Conservation (phyloP, 306 rosid species). For the Fagus crenata region DNA sequence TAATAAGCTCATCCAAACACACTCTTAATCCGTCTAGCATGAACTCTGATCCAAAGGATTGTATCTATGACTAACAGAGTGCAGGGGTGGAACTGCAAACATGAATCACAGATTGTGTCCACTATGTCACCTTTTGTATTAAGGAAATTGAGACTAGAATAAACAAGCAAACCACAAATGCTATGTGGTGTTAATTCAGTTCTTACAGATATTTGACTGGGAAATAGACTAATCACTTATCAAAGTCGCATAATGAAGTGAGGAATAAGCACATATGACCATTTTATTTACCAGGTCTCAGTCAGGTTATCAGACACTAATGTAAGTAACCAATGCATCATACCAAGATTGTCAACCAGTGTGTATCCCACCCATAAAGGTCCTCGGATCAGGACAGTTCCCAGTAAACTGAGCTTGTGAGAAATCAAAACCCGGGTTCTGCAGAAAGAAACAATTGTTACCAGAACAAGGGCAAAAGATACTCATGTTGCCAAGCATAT, state of each 20-base stretch:
- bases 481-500: slow-evolving; percentile 14
- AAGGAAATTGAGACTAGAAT: neutral
- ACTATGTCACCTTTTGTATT: neutral
- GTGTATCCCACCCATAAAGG: slow-evolving; percentile 93
- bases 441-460: slow-evolving; percentile 36
- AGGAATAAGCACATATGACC: neutral
- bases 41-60: neutral
- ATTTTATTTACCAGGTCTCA: slow-evolving; percentile 25
- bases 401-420: slow-evolving; percentile 95
- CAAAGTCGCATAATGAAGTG: neutral
- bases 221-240: slow-evolving; percentile 3
- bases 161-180: neutral
- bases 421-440: slow-evolving; percentile 98
- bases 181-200: neutral
- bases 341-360: slow-evolving; percentile 48
- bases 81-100: neutral
- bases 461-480: slow-evolving; percentile 14
- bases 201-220: slow-evolving; percentile 13
- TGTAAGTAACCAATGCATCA: slow-evolving; percentile 27
- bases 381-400: slow-evolving; percentile 91
- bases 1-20: no score
- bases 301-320: slow-evolving; percentile 17
- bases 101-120: neutral
- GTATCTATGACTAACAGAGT: neutral
- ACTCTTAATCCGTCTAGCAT: neutral